These are phyloP conservation scores for Aspergillus heteromorphus DNA, from an alignment of 495 filamentous ascomycete genomes.

Conservation along the genomic window DNA sequence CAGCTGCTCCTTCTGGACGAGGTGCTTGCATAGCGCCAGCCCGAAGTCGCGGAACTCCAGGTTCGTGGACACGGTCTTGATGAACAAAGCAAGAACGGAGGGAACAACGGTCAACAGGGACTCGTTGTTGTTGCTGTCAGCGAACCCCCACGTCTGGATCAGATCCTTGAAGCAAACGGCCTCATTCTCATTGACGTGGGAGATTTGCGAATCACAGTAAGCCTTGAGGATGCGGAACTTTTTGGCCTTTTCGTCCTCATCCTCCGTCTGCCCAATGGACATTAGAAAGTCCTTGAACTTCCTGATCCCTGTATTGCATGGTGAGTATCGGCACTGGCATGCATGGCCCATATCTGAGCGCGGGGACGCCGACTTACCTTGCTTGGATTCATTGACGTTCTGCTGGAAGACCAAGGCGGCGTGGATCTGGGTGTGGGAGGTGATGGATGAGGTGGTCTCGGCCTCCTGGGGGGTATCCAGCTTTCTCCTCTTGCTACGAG, in stretches of 20 bases:
- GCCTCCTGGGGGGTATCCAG: slow-evolving; percentile 22
- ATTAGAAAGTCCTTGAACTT: slow-evolving; percentile 74
- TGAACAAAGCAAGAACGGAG: slow-evolving; percentile 68
- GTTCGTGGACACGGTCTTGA: slow-evolving; percentile 64
- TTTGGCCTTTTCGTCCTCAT: slow-evolving; percentile 42
- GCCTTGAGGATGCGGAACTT: slow-evolving; percentile 61
- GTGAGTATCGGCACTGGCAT: background rate
- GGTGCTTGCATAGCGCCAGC: slow-evolving; percentile 62
- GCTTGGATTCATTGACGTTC: slow-evolving; percentile 52
- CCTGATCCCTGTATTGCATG: slow-evolving; percentile 52
- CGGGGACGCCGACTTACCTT: slow-evolving; percentile 47
- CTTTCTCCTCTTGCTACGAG: slow-evolving; percentile 40
- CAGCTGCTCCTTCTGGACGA: slow-evolving; percentile 67
- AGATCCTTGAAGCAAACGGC: slow-evolving; percentile 63
- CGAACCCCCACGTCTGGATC: slow-evolving; percentile 74
- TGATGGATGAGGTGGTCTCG: slow-evolving; percentile 41
- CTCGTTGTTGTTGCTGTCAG: slow-evolving; percentile 65
- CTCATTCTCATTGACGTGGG: slow-evolving; percentile 45
- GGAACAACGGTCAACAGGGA: slow-evolving; percentile 67
- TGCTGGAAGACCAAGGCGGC: slow-evolving; percentile 63
- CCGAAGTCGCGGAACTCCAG: slow-evolving; percentile 69
- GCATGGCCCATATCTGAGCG: background rate
- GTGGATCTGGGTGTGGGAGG: slow-evolving; percentile 54
- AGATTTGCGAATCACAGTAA: slow-evolving; percentile 65
- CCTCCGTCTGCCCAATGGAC: slow-evolving; percentile 50